Evolutionary conservation across 2,329 filamentous ascomycete species (phyloP), one percentile per base, ranked within the genome.

Genomic region (Talaromyces sp.): DNA sequence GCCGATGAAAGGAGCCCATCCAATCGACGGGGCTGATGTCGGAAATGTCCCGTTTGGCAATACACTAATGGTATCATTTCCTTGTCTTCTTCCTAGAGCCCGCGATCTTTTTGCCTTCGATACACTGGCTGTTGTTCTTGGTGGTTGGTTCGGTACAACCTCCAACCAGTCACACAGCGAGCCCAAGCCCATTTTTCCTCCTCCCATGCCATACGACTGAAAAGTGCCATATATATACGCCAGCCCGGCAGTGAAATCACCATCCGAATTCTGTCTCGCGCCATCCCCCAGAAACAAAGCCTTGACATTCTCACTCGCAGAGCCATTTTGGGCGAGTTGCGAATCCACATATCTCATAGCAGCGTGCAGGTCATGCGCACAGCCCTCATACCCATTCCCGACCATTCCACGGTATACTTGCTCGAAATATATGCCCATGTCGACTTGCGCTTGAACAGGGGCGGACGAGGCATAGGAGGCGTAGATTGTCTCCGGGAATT

Each of bases 341-440:
- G 67, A 66, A 64, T 84, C 82, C 51, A 84, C 80, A 63, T 81
- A 81, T 27, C 69, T 62, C 41, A 82, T 70, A 3, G 79, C 80
- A 5, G 79, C 78, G 17, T 80, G 74, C 55, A 82, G 73, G 61
- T 83, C 80, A 12, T 72, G 71, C 12, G 79, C 76, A 68, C 82
- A 84, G 66, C 82, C 82, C 3, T 70, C 71, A 38, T 77, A 74
- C 61, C 81, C 83, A 59, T 82, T 81, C 6, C 72, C 74, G 4
- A 76, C 72, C 70, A 83, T 73, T 3, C 78, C 79, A 11, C 72
- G 74, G 64, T 79, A 79, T 2, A 83, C 67, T 41, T 80, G 77
- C 24, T 83, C 80, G 57, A 74, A 83, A 65, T 82, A 83, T 24
- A 75, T 68, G n/a, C 75, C 76, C 76, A 82, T 80, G 60, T 83